Base-by-base conservation (phyloP, 768 basidiomycete genomes). In the Suillus alpinus region DNA sequence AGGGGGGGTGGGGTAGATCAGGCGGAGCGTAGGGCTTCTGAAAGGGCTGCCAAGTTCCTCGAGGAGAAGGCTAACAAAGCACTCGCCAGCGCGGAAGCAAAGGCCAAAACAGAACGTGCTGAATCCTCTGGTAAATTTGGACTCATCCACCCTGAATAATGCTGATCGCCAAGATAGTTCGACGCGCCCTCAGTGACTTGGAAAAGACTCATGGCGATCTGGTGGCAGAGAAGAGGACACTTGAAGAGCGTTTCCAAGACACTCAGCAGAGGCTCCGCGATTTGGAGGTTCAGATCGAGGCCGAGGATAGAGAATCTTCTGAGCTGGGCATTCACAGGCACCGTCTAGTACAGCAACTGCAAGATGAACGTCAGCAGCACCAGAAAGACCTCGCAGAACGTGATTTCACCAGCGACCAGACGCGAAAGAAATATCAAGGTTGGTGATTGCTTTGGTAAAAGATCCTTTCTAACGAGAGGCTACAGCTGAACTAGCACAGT, bases 371-470 rank as follows among this genome's bases (percentile, higher is more conserved):
- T 63, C 85, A 89, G 60, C 87, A 87, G 58, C 86, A 93, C 68
- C 84, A 86, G 68, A 88, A 92, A 66, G 90, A 93, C 63, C 80
- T 92, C n/a, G 78, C 83, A 1, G 89, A 92, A 63, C 83, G 89
- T 6, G 91, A 92, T 71, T 91, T 92, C 69, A 76, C 87, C 12
- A 80, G 83, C 36, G 87, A 92, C 64, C 91, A 92, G 70, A 92
- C 91, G 3, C 83, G 88, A 63, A 91, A 92, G 80, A 92, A 91
- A 70, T 92, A 94, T 66, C 91, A 94, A 81, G 85, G 91, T 88
- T 55, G 16, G 53, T 39, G 73, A 59, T 71, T 0, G 32, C 20
- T 44, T 34, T 60, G 57, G 14, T 3, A 51, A 34, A 49, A 50
- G 18, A 36, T 59, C 16, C 64, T 56, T 36, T 53, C 1, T 56